Evolutionary conservation across 345 rosid species (phyloP).

Genomic region (Theobroma cacao): DNA sequence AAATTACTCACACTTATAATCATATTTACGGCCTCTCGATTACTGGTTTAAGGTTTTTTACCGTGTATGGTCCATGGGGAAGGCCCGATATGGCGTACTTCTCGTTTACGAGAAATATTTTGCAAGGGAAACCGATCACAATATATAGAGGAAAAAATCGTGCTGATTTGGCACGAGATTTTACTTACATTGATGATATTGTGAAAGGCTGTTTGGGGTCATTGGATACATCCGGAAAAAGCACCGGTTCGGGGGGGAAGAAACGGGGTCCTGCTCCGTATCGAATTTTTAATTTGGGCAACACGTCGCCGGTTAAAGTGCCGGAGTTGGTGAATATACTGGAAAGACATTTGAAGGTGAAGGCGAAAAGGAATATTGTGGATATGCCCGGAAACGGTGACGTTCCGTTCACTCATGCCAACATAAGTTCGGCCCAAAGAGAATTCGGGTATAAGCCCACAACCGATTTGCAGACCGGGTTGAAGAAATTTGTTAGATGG

Average conservation of each 20-base stretch:
- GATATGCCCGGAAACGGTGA: slow-evolving; percentile 93
- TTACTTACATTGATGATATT: slow-evolving; percentile 78
- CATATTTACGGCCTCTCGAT: slow-evolving; percentile 79
- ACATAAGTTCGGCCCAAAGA: slow-evolving; percentile 59
- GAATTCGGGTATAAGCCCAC: slow-evolving; percentile 77
- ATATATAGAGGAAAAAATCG: slow-evolving; percentile 64
- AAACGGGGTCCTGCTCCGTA: slow-evolving; percentile 62
- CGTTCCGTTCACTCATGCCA: slow-evolving; percentile 86
- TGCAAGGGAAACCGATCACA: slow-evolving; percentile 75
- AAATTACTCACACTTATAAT: slow-evolving; percentile 75
- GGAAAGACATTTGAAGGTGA: slow-evolving; percentile 65
- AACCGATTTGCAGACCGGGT: slow-evolving; percentile 84
- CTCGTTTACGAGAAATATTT: slow-evolving; percentile 55
- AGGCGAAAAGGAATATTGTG: slow-evolving; percentile 54
- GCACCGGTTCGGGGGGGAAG: slow-evolving; percentile 86
- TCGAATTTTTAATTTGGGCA: slow-evolving; percentile 70
- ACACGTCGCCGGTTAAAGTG: slow-evolving; percentile 82
- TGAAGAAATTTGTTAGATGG: slow-evolving; percentile 80
- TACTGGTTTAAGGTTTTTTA: slow-evolving; percentile 77
- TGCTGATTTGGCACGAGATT: slow-evolving; percentile 72
- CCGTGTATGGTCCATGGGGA: slow-evolving; percentile 90
- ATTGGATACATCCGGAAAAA: slow-evolving; percentile 60
- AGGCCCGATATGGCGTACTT: slow-evolving; percentile 91
- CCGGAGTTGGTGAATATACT: slow-evolving; percentile 60
- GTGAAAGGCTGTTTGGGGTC: slow-evolving; percentile 78